Conservation (phyloP, 2,329 filamentous ascomycete genomes). For the Iodosphaeria phyllophila region DNA sequence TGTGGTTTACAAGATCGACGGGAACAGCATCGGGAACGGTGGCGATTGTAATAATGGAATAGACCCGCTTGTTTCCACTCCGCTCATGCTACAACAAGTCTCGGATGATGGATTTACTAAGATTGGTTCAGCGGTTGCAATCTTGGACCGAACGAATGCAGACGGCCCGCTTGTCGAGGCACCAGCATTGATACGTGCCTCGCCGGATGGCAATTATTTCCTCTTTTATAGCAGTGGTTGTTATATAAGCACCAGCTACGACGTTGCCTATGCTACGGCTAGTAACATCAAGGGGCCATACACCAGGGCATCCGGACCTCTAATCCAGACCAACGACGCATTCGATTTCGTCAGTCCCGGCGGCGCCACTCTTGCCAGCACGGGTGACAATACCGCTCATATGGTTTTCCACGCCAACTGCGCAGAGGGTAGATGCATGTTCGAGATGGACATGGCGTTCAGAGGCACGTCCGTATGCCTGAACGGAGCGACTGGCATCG, state of each 20-base stretch:
- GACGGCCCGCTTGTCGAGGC: constrained; percentile 43
- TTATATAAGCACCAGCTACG: constrained; percentile 32
- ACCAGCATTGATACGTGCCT: constrained; percentile 28
- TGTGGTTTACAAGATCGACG: constrained; percentile 48
- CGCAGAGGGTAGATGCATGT: constrained; percentile 16
- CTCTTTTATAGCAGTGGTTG: constrained; percentile 45
- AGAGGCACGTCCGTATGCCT: constrained; percentile 8
- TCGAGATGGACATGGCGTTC: constrained; percentile 11
- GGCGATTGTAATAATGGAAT: constrained; percentile 26
- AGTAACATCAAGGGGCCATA: constrained; percentile 18
- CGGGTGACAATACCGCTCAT: constrained; percentile 11
- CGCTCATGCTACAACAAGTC: constrained; percentile 36
- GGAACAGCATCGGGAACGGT: constrained; percentile 30
- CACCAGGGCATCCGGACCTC: constrained; percentile 8
- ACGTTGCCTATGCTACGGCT: constrained; percentile 39
- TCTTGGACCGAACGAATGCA: constrained; percentile 22
- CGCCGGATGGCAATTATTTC: constrained; percentile 28
- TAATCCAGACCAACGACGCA: constrained; percentile 17
- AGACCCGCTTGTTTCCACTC: constrained; percentile 23
- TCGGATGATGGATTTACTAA: constrained; percentile 29
- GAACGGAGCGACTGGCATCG: constrained; percentile 3
- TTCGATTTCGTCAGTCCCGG: constrained; percentile 20
- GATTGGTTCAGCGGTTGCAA: constrained; percentile 26
- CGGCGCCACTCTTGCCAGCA: constrained; percentile 16
- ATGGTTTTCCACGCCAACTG: constrained; percentile 21